Conservation (phyloP, 306 rosid species). For the Bauhinia variegata region DNA sequence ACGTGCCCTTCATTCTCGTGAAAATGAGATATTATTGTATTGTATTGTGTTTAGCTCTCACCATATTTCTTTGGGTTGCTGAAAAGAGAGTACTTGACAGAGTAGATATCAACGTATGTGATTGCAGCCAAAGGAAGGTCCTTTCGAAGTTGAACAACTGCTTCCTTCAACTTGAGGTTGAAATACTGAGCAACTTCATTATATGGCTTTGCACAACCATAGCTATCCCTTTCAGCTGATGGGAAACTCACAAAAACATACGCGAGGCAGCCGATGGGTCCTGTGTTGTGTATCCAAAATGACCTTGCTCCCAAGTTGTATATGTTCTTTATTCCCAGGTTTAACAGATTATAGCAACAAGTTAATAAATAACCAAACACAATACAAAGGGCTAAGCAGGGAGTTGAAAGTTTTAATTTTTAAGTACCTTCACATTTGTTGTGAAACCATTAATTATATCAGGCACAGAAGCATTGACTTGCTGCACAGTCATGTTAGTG, state of each 20-base stretch:
- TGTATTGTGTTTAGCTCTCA: background rate
- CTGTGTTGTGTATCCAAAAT: conserved; percentile 26
- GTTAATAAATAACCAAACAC: background rate
- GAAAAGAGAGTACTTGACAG: conserved; percentile 28
- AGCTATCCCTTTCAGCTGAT: conserved; percentile 19
- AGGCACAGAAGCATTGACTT: conserved; percentile 49
- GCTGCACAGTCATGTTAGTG: conserved; percentile 21
- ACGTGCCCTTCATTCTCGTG: no score
- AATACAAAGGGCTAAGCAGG: background rate
- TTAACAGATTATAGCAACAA: background rate
- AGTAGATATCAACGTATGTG: conserved; percentile 51
- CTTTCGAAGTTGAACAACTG: conserved; percentile 39
- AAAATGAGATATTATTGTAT: no score
- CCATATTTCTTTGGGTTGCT: conserved; percentile 39
- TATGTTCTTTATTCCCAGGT: background rate
- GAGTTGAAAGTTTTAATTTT: background rate
- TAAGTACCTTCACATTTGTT: conserved; percentile 43
- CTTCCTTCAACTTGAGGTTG: conserved; percentile 49
- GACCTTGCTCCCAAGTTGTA: conserved; percentile 25
- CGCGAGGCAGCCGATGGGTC: conserved; percentile 26
- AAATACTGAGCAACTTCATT: conserved; percentile 52
- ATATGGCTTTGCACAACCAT: conserved; percentile 52
- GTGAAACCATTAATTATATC: conserved; percentile 41
- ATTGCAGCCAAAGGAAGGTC: conserved; percentile 48
- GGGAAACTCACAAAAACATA: conserved; percentile 5